Base-by-base conservation (phyloP, 2,329 filamentous ascomycete genomes). In the Phialocephala subalpina region DNA sequence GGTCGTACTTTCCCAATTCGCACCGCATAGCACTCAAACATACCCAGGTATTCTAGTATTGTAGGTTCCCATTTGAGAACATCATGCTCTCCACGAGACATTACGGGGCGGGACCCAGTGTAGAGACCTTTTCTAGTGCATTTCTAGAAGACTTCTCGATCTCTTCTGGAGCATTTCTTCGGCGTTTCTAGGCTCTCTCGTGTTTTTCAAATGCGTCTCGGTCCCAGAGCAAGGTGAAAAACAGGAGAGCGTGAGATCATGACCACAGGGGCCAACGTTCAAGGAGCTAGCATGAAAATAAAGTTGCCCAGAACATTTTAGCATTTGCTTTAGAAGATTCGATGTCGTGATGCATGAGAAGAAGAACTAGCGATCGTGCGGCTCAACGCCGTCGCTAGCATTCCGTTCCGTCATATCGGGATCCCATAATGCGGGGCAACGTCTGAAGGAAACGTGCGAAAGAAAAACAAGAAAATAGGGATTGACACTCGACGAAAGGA, bases 311-410 rank as follows among this genome's bases (percentile, higher is more conserved):
- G 40, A 42, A 42, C n/a, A 42, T 42, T 40, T 18, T 27, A 49
- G 45, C 45, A 49, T 6, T 49, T 27, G 45, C 45, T 49, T 49
- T 25, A 49, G 45, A 49, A 49, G n/a, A 49, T 49, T 49, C 45
- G 45, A 49, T 9, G 7, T 7, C 7, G n/a, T 22, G 11, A 3
- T 9, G 22, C 20, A 22, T 14, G 4, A 20, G 45, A n/a, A 49
- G 22, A 25, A 29, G 47, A 27, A 53, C 6, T 27, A 29, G 18
- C 20, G 25, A 49, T n/a, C 9, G 27, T 53, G 47, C 22, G 7
- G 1, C 5, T 16, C 5, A 14, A 18, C 47, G 47, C 7, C 47
- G n/a, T 22, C 5, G 45, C n/a, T 49, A 20, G 45, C n/a, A 3
- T 22, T 20, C 18, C n/a, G 11, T n/a, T n/a, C n/a, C n/a, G n/a